Evolutionary conservation across 176 grass and related monocot species (phyloP).

Genomic region (Elymus sibiricus): DNA sequence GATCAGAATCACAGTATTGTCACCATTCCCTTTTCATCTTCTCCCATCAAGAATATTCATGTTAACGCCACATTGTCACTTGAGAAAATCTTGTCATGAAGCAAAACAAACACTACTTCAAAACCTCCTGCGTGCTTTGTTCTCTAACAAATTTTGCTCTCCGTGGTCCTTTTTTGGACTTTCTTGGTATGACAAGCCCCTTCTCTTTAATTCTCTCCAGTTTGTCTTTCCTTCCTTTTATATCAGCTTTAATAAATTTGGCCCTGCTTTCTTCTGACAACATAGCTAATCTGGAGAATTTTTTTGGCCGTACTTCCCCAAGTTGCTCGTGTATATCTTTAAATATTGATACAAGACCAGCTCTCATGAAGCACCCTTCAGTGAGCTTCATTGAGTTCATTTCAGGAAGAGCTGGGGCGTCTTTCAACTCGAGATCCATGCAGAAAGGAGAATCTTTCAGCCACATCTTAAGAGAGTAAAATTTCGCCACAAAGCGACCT

Average conservation of each 20-base stretch:
- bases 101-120: slow-evolving; percentile 31
- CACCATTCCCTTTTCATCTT: neutral
- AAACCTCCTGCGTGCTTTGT: slow-evolving; percentile 32
- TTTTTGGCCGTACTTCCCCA: slow-evolving; percentile 87
- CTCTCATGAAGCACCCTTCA: slow-evolving; percentile 92
- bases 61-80: neutral
- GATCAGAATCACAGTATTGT: neutral
- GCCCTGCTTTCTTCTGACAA: slow-evolving; percentile 80
- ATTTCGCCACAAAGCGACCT: slow-evolving; percentile 74
- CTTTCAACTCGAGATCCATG: slow-evolving; percentile 91
- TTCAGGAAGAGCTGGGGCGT: slow-evolving; percentile 58
- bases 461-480: slow-evolving; percentile 89
- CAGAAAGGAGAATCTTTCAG: slow-evolving; percentile 95
- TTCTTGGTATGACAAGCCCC: slow-evolving; percentile 43
- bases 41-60: neutral
- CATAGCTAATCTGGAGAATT: slow-evolving; percentile 86
- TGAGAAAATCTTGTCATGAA: neutral
- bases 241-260: slow-evolving; percentile 70
- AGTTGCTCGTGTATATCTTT: slow-evolving; percentile 81
- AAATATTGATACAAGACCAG: slow-evolving; percentile 76
- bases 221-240: slow-evolving; percentile 80
- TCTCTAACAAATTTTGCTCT: slow-evolving; percentile 63
- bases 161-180: slow-evolving; percentile 33
- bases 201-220: slow-evolving; percentile 64
- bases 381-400: slow-evolving; percentile 85